Evolutionary conservation across 192 early-diverging fungal species (phyloP).

Genomic region (Paraglomus brasilianum): DNA sequence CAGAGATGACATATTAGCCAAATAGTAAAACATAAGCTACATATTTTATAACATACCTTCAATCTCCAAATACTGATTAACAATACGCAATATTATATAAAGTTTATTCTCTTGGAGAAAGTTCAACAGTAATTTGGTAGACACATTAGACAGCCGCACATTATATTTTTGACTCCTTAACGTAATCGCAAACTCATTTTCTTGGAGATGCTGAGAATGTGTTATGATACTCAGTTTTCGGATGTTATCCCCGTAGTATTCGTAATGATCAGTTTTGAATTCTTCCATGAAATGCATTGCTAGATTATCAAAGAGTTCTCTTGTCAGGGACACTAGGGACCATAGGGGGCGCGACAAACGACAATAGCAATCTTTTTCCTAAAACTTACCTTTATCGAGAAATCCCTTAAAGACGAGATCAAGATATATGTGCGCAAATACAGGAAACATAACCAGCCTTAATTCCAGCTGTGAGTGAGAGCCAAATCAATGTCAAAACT

Average conservation of each 20-base stretch:
- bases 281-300: constrained; percentile 73
- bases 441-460: constrained; percentile 77
- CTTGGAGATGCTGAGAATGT: constrained; percentile 71
- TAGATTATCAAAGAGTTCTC: constrained; percentile 33
- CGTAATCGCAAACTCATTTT: constrained; percentile 77
- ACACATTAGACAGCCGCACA: constrained; percentile 80
- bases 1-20: neutral
- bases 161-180: constrained; percentile 84
- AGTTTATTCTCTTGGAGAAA: constrained; percentile 94
- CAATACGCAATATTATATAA: constrained; percentile 81
- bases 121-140: constrained; percentile 84
- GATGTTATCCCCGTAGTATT: constrained; percentile 74
- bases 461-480: constrained; percentile 37
- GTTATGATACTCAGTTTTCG: constrained; percentile 64
- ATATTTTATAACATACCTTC: constrained; percentile 41
- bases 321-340: neutral
- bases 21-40: constrained; percentile 3
- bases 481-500: neutral
- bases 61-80: constrained; percentile 91
- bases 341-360: neutral
- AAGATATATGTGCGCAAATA: constrained; percentile 91
- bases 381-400: constrained; percentile 48
- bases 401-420: constrained; percentile 69
- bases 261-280: constrained; percentile 75
- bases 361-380: neutral